These are phyloP conservation scores for Pyrus bretschneideri DNA, from an alignment of 306 rosid species.

Conservation along the genomic window DNA sequence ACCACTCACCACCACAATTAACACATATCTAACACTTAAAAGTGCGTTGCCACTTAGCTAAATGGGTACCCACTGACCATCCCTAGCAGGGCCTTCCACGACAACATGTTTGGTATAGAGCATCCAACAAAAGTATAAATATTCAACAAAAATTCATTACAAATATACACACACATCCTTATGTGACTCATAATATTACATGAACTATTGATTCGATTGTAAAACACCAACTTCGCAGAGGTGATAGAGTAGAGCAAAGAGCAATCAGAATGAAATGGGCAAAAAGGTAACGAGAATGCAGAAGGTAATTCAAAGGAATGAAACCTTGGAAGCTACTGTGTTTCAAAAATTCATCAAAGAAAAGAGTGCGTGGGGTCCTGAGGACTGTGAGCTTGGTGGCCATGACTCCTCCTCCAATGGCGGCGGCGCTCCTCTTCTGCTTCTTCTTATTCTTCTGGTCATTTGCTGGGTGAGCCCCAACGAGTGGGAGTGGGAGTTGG, in stretches of 20 bases:
- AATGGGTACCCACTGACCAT: background rate
- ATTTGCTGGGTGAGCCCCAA: background rate
- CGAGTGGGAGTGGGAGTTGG: background rate
- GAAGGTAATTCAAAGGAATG: background rate
- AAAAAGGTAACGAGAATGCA: background rate
- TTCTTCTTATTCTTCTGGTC: background rate
- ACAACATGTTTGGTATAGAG: background rate
- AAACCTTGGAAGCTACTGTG: slow-evolving; percentile 8
- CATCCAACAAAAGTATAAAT: background rate
- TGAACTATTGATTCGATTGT: background rate
- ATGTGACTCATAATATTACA: background rate
- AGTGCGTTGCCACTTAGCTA: background rate
- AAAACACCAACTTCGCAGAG: background rate
- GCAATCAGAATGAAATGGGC: background rate
- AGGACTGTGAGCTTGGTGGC: background rate
- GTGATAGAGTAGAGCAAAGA: background rate
- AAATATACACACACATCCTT: background rate
- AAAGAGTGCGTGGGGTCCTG: background rate
- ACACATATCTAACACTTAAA: background rate
- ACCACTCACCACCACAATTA: background rate
- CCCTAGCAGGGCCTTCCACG: background rate
- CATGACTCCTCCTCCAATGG: background rate
- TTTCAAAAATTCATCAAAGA: background rate
- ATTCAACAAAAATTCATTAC: background rate
- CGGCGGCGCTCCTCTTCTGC: background rate